These are phyloP conservation scores for Eucalyptus marginata DNA, from an alignment of 345 rosid genomes.

Conservation along the genomic window DNA sequence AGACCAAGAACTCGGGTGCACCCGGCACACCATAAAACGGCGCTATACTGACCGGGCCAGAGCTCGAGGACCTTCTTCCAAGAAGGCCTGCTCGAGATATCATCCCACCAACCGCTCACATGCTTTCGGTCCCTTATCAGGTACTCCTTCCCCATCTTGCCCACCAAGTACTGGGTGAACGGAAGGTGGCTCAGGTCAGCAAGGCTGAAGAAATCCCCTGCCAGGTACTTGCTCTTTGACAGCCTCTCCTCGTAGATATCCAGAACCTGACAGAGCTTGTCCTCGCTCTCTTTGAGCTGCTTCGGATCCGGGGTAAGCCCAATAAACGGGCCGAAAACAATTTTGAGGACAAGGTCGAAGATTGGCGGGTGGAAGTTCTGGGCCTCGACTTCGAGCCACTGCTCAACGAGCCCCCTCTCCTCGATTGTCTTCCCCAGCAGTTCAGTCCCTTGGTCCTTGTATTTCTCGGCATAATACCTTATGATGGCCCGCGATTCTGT, in stretches of 20 bases:
- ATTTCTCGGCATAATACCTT: conserved; percentile 60
- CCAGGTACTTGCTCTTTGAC: conserved; percentile 47
- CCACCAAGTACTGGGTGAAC: conserved; percentile 43
- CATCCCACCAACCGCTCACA: conserved; percentile 60
- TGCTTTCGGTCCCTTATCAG: conserved; percentile 52
- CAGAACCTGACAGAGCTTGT: conserved; percentile 36
- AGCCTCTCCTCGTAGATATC: conserved; percentile 61
- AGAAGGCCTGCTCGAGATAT: conserved; percentile 50
- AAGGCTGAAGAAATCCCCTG: conserved; percentile 53
- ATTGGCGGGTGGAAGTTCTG: conserved; percentile 37
- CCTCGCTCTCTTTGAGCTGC: conserved; percentile 46
- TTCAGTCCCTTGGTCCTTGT: conserved; percentile 31
- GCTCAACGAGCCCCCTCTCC: conserved; percentile 52
- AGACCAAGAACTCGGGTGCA: neutral
- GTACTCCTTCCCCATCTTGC: conserved; percentile 29
- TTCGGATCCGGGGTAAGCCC: conserved; percentile 38
- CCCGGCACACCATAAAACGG: neutral
- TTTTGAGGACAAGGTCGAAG: conserved; percentile 16
- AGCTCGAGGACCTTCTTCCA: conserved; percentile 39
- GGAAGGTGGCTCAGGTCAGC: conserved; percentile 71
- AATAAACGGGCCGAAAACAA: conserved; percentile 19
- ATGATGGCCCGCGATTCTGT: conserved; percentile 67
- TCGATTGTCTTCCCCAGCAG: conserved; percentile 26
- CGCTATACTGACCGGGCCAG: neutral
- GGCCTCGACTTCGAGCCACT: conserved; percentile 65